A percentile compares a stretch with the other conserved stretches of the same genome.
phyloP scores from a whole-genome alignment of 257 asterid species.

The Solanum gracilifrons region DNA sequence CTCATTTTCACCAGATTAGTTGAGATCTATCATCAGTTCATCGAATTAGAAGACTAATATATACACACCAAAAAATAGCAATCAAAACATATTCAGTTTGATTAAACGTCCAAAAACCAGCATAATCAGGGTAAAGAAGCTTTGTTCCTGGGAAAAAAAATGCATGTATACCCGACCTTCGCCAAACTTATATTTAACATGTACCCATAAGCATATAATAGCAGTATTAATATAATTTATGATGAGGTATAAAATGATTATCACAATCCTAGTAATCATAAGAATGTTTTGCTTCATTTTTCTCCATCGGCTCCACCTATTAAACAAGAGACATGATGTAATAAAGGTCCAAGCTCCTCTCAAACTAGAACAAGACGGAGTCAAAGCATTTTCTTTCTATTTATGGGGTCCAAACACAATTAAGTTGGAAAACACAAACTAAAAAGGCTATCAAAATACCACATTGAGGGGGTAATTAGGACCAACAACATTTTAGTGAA shows the following conservation, averaged over 20 bases:
- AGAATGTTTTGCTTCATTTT: not conserved
- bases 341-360: not conserved
- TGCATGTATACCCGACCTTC: not conserved
- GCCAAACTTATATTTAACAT: not conserved
- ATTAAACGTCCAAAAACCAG: not conserved
- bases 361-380: not conserved
- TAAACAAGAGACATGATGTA: not conserved
- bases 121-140: not conserved
- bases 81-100: not conserved
- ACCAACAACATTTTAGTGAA: not conserved
- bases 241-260: not conserved
- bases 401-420: not conserved
- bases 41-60: not conserved
- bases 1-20: conserved; percentile 29
- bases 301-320: not conserved
- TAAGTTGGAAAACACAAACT: not conserved
- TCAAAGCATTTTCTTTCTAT: not conserved
- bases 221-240: not conserved
- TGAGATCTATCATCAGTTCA: not conserved
- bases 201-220: not conserved
- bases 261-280: not conserved
- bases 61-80: not conserved
- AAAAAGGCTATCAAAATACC: not conserved
- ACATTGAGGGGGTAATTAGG: not conserved
- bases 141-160: not conserved